phyloP scores from a whole-genome alignment of 2,329 filamentous ascomycete genomes.

The Rhynchosporium agropyri region DNA sequence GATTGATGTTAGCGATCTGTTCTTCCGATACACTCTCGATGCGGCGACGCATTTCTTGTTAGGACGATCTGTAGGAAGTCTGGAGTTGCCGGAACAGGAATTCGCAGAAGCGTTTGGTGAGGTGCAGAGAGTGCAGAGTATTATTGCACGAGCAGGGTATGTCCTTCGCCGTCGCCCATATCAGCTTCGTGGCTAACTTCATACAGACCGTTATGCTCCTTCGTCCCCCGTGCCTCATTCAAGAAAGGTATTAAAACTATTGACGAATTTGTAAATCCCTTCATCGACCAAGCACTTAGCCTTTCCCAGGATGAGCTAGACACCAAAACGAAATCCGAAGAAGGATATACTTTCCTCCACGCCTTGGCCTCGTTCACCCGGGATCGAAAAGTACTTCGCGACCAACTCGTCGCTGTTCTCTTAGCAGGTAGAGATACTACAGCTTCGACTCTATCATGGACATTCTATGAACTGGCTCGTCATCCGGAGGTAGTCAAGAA shows the following conservation, averaged over 20 bases:
- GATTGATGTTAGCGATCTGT: conserved; percentile 73
- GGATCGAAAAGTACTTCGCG: conserved; percentile 70
- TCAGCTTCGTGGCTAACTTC: conserved; percentile 12
- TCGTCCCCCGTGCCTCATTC: conserved; percentile 69
- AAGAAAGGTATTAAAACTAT: conserved; percentile 66
- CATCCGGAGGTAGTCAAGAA: conserved; percentile 68
- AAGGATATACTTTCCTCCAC: conserved; percentile 82
- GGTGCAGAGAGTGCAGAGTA: conserved; percentile 73
- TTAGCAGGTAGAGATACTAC: conserved; percentile 89
- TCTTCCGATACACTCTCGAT: conserved; percentile 86
- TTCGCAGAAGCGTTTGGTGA: conserved; percentile 84
- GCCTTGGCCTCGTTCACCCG: conserved; percentile 81
- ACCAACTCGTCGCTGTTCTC: conserved; percentile 81
- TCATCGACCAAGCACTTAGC: conserved; percentile 73
- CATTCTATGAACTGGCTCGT: conserved; percentile 77
- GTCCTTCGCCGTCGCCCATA: neutral
- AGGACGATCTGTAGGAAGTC: conserved; percentile 69
- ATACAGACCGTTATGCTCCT: conserved; percentile 57
- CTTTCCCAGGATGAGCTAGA: conserved; percentile 73
- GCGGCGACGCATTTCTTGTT: conserved; percentile 85
- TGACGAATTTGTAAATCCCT: conserved; percentile 75
- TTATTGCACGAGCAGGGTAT: conserved; percentile 65
- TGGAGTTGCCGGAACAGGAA: conserved; percentile 56
- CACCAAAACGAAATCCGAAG: conserved; percentile 70
- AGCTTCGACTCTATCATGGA: conserved; percentile 78